Base-by-base conservation (phyloP, 495 filamentous ascomycete genomes). In the Penicillium goetzii region DNA sequence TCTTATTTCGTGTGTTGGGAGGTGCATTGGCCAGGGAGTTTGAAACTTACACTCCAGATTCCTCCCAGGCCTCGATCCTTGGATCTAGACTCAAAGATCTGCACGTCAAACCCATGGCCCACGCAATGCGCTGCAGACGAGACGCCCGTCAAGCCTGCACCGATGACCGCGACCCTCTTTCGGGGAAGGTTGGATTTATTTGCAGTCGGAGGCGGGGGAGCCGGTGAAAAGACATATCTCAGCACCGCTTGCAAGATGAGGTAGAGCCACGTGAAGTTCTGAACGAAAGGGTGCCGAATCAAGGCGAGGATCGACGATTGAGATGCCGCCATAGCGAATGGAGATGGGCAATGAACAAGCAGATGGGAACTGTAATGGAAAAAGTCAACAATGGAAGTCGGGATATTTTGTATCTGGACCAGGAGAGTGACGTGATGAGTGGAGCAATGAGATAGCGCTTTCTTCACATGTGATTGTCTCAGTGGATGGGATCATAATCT, bases 121-220 rank as follows among this genome's bases (percentile, higher is more conserved):
- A 94, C 85, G 74, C 91, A 93, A 74, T 96, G 92, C 7, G 90
- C 87, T 5, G 92, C 92, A 9, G 90, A 86, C 1, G 90, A 92
- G 3, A 96, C 86, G 43, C 92, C 92, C 0, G 92, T 96, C 47
- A 96, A 76, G 9, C 92, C 91, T 25, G 91, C 89, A 6, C 91
- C 92, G 64, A 95, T 92, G 51, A 95, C 77, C n/a, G 91, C 92
- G 55, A 95, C 84, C 60, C 85, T 86, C 41, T 90, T 90, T 25
- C 71, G 68, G 6, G 71, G 72, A 23, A 74, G 50, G 28, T 85
- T 51, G 9, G 43, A 76, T 34, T 80, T 72, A 33, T 72, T 64
- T 1, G 81, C 73, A 21, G 80, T 74, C 14, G 86, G 86, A 15
- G 80, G 81, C 0, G 90, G 92, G 17, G 91, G 90, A 2, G 74